Evolutionary conservation across 225 moss, liverwort and hornwort genomes (phyloP).

Genomic region (Lunularia cruciata): DNA sequence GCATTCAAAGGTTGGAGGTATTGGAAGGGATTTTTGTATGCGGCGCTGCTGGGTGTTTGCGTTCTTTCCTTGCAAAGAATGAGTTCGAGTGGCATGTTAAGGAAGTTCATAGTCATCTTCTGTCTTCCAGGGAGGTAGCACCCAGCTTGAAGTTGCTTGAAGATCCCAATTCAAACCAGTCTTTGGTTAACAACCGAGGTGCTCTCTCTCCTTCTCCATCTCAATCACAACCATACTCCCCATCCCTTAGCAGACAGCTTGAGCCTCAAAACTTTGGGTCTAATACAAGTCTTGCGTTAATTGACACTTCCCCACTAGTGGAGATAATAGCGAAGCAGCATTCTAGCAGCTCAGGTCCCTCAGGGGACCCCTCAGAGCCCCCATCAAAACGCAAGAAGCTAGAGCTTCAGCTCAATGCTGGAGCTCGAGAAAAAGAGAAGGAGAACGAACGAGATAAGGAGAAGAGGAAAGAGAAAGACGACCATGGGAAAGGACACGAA

Average conservation of each 20-base stretch:
- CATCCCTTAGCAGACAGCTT: constrained; percentile 40
- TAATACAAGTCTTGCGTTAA: constrained; percentile 15
- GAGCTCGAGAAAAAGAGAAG: constrained; percentile 31
- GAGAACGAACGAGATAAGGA: constrained; percentile 33
- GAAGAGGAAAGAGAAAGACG: constrained; percentile 49
- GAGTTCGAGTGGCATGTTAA: constrained; percentile 88
- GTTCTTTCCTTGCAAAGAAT: constrained; percentile 80
- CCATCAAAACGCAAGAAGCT: constrained; percentile 42
- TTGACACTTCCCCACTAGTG: constrained; percentile 12
- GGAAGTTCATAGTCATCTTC: constrained; percentile 73
- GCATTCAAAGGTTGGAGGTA: constrained; percentile 92
- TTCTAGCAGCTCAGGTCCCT: constrained; percentile 9
- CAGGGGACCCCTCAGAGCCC: constrained; percentile 29
- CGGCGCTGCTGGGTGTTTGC: constrained; percentile 89
- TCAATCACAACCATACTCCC: constrained; percentile 42
- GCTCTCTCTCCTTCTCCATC: constrained; percentile 36
- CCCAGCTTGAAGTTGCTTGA: constrained; percentile 41
- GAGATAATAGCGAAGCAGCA: constrained; percentile 31
- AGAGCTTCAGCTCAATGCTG: constrained; percentile 52
- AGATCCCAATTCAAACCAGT: constrained; percentile 31
- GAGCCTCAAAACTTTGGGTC: constrained; percentile 48
- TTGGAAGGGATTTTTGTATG: constrained; percentile 91
- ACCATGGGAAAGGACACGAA: constrained; percentile 43
- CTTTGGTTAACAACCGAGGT: constrained; percentile 26
- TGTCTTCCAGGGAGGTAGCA: constrained; percentile 56